These are phyloP conservation scores for Pythium aquatile DNA, from an alignment of 352 stramenopile species.

Conservation along the genomic window DNA sequence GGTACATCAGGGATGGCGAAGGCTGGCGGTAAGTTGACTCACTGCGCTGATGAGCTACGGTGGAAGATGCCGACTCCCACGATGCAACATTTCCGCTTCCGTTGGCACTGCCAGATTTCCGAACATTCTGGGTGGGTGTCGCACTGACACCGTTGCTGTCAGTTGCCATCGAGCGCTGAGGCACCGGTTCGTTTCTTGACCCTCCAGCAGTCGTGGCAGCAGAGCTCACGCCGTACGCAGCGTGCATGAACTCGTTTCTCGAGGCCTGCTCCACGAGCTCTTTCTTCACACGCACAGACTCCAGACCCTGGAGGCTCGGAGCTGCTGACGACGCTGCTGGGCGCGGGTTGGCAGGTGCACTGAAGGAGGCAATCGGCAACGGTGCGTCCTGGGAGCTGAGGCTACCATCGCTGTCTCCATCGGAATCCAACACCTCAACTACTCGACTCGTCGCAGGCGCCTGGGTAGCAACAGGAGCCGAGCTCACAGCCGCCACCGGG, in stretches of 20 bases:
- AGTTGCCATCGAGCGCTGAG: neutral
- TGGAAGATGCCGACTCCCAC: neutral
- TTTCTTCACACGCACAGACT: conserved; percentile 22
- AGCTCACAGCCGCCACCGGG: too few relatives aligned
- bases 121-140: neutral
- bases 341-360: neutral
- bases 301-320: conserved; percentile 8
- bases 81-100: neutral
- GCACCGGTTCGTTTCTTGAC: neutral
- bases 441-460: neutral
- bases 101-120: neutral
- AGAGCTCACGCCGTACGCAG: neutral
- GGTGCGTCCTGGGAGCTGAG: neutral
- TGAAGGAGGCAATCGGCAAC: neutral
- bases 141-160: neutral
- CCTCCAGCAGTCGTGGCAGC: neutral
- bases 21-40: conserved; percentile 15
- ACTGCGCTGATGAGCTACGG: neutral
- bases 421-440: neutral
- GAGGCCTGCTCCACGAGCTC: conserved; percentile 19
- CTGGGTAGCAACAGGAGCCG: neutral
- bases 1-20: conserved; percentile 8
- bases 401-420: neutral
- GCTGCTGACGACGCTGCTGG: neutral
- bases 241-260: conserved; percentile 4